Evolutionary conservation across 169 alveolate genomes (phyloP).

Genomic region (Plasmodium relictum): DNA sequence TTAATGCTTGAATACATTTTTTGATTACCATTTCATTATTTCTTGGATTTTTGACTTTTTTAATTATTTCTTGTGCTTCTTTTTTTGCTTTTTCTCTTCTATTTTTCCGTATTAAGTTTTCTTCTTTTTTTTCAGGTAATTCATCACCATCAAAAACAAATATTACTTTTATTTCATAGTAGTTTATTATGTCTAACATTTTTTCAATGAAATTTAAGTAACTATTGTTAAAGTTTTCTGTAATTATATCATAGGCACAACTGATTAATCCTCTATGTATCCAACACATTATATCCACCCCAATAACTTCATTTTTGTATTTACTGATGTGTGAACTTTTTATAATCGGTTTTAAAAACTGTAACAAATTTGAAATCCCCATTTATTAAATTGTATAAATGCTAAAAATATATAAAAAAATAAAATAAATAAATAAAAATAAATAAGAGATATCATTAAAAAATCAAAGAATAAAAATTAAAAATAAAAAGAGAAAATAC

Average conservation of each 20-base stretch:
- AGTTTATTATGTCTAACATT: slow-evolving; percentile 30
- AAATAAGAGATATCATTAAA: background rate
- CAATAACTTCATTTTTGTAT: slow-evolving; percentile 82
- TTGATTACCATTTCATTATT: slow-evolving; percentile 80
- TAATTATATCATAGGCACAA: slow-evolving; percentile 82
- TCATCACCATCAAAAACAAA: slow-evolving; percentile 89
- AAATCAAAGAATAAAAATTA: too few species aligned
- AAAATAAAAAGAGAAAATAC: too few species aligned
- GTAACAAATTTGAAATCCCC: slow-evolving; percentile 77
- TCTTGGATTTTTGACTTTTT: slow-evolving; percentile 68
- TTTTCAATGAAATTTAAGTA: slow-evolving; percentile 58
- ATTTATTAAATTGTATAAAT: background rate
- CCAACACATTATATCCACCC: slow-evolving; percentile 90
- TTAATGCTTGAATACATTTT: slow-evolving; percentile 86
- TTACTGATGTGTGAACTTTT: slow-evolving; percentile 81
- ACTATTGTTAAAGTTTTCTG: slow-evolving; percentile 28
- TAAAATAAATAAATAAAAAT: background rate
- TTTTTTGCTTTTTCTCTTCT: slow-evolving; percentile 85
- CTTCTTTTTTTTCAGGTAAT: slow-evolving; percentile 86
- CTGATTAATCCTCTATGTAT: slow-evolving; percentile 86
- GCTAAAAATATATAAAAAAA: background rate
- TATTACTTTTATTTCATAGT: slow-evolving; percentile 53
- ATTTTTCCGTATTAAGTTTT: slow-evolving; percentile 79
- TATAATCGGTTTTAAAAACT: slow-evolving; percentile 81
- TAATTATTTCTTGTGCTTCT: slow-evolving; percentile 83